Evolutionary conservation across 164 flowering plant genomes (phyloP).

Genomic region (grape (Vitis vinifera)): ASM3070453v1 NC_081821.1:10966501-10967000

Average conservation of each 20-base stretch:
- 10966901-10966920: background rate
- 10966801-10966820: conserved; percentile 48
- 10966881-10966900: background rate
- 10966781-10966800: conserved; percentile 73
- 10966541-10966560: conserved; percentile 47
- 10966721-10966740: conserved; percentile 81
- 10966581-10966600: conserved; percentile 65
- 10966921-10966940: background rate
- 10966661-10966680: conserved; percentile 86
- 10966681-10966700: conserved; percentile 63
- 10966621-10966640: conserved; percentile 69
- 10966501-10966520: background rate
- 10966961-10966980: too few species aligned
- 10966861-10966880: conserved; percentile 47
- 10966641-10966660: conserved; percentile 73
- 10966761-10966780: conserved; percentile 96
- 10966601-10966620: conserved; percentile 48
- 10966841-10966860: conserved; percentile 78
- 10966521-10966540: background rate
- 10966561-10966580: conserved; percentile 95
- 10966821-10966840: conserved; percentile 68
- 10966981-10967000: too few species aligned
- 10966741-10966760: conserved; percentile 65
- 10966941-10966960: too few species aligned
- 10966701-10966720: conserved; percentile 51